Base-by-base conservation (phyloP, 108 stramenopile species). In the Cyclotella choctawhatcheeana region DNA sequence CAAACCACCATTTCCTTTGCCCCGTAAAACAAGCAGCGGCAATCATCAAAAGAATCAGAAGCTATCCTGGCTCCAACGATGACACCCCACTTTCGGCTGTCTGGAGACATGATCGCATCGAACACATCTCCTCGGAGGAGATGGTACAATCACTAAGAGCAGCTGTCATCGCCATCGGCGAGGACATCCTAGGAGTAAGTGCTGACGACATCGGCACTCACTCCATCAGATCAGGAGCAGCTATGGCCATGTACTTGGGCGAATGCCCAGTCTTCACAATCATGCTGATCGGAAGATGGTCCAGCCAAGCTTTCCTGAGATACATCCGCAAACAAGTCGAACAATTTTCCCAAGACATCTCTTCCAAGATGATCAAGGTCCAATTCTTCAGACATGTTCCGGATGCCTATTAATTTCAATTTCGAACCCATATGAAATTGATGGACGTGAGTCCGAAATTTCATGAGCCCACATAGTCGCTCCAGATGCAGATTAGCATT, bases 311-410 rank as follows among this genome's bases (percentile, higher is more conserved):
- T 8, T 71, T 71, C 60, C 13, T 71, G 31, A 44, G 29, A 50
- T 55, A 71, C 58, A 62, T 71, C 20, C 2, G 33, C 16, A 73
- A 73, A 30, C 71, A 73, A 52, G 45, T 73, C 25, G 18, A 71
- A 18, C 43, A 71, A 30, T 71, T 71, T 40, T 48, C 12, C 13
- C 44, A 47, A 21, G 26, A 50, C 29, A 32, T 65, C 13, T 65
- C 51, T n/a, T n/a, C n/a, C n/a, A n/a, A n/a, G n/a, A n/a, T n/a
- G n/a, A n/a, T n/a, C n/a, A n/a, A n/a, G n/a, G n/a, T n/a, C n/a
- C n/a, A n/a, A n/a, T n/a, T n/a, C n/a, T n/a, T n/a, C n/a, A n/a
- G n/a, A n/a, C n/a, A n/a, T n/a, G n/a, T n/a, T n/a, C n/a, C n/a
- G n/a, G n/a, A n/a, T n/a, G n/a, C n/a, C n/a, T n/a, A n/a, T n/a